These are phyloP conservation scores for Apiotrichum siamense DNA, from an alignment of 1,284 basidiomycete species.

Conservation along the genomic window DNA sequence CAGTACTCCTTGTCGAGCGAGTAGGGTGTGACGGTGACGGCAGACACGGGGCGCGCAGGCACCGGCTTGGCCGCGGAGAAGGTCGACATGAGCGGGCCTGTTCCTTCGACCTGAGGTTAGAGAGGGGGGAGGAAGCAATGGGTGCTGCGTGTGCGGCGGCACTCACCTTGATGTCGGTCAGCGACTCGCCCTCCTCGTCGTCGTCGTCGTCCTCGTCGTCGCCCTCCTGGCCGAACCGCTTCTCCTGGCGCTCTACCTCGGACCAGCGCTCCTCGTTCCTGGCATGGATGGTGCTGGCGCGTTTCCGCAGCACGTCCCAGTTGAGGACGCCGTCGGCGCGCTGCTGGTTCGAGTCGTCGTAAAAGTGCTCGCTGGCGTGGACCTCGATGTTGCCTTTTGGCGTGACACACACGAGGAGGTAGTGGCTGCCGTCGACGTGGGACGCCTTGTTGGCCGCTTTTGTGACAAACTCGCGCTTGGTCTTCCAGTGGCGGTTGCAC, in stretches of 20 bases:
- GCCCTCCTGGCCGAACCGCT: constrained; percentile 29
- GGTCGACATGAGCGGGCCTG: constrained; percentile 21
- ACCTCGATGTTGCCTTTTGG: constrained; percentile 53
- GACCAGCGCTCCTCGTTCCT: constrained; percentile 18
- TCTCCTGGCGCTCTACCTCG: constrained; percentile 37
- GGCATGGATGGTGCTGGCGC: constrained; percentile 12
- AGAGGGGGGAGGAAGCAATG: too few relatives aligned
- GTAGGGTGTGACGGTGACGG: constrained; percentile 28
- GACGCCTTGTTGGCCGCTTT: constrained; percentile 50
- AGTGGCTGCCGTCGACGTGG: constrained; percentile 53
- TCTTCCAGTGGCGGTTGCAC: constrained; percentile 53
- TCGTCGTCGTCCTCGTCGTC: constrained; percentile 29
- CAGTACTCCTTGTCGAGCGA: constrained; percentile 39
- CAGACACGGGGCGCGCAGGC: constrained; percentile 25
- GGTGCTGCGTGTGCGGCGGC: too few relatives aligned
- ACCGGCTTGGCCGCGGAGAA: constrained; percentile 23
- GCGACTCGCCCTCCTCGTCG: constrained; percentile 22
- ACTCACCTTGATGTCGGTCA: constrained; percentile 26
- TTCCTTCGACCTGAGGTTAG: too few relatives aligned
- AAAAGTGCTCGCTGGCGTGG: constrained; percentile 49
- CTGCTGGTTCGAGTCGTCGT: constrained; percentile 31
- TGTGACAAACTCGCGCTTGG: constrained; percentile 53
- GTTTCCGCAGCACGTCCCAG: constrained; percentile 21
- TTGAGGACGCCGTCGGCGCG: constrained; percentile 29
- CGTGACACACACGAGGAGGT: constrained; percentile 52